Base-by-base conservation (phyloP, 495 filamentous ascomycete species). In the Penicillium flavigenum region DNA sequence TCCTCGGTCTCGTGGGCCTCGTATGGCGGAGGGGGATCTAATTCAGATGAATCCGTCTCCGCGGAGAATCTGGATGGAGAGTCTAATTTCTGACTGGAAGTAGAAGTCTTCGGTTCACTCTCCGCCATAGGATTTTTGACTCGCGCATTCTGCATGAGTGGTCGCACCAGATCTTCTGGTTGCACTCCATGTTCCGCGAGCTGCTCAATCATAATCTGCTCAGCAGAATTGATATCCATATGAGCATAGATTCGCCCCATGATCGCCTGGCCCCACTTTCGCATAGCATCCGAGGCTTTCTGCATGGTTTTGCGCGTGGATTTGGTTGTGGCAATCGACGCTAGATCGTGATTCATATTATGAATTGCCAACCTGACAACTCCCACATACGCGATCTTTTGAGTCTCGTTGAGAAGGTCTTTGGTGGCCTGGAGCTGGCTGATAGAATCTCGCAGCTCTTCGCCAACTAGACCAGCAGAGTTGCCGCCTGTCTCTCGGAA, bases 131-230 rank as follows among this genome's bases (percentile, higher is more conserved):
- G 95, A 61, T 99, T 99, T 66, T 90, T 90, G 31, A 99, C 94
- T 46, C 92, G 80, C 20, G 92, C 83, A 74, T 96, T 97, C 57
- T 92, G 86, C 90, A 97, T 96, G 45, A 99, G 79, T 1, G 88
- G 81, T 4, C 87, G 88, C 0, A 90, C 88, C 26, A 99, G 78
- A 71, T 99, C 94, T 32, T 71, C 73, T 2, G 93, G 88, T 57
- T 89, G 75, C 8, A 99, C 91, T 12, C 92, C 95, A 74, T 99
- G 94, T 48, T 90, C 88, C 12, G 88, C 85, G 57, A 99, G 77
- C 71, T 99, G 95, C 72, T 99, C 94, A 61, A 99, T 97, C 94
- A 99, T 99, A 64, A 99, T 77, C 76, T 99, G 94, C 77, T 99
- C 94, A 54, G 72, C 71, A 32, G 88, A 68, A 64, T 86, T 88